Base-by-base conservation (phyloP, 441 rosid species). In the Hypseocharis bilobata region DNA sequence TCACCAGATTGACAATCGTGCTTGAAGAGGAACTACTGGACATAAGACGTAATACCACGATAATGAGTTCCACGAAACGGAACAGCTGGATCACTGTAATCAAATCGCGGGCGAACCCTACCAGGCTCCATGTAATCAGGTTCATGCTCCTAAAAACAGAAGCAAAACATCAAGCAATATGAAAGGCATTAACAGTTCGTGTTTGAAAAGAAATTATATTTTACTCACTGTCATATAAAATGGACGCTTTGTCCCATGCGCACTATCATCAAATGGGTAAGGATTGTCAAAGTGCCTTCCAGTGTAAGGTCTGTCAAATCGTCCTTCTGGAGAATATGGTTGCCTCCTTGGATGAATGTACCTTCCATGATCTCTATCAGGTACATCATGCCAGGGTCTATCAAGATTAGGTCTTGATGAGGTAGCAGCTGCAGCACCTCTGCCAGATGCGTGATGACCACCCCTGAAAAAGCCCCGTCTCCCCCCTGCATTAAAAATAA, bases 241-340 rank as follows among this genome's bases (percentile, higher is more conserved):
- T 26, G 86, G 84, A 63, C 91, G 71, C 77, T 84, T 86, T 68
- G 73, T 67, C 42, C 86, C 86, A 67, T 60, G 83, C 28, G 78
- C 64, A 51, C 64, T 56, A 55, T 79, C 86, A 59, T 76, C 77
- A 66, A 79, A 76, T 49, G 61, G 68, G 67, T 79, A 79, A 51
- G 85, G 80, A 17, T 84, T 81, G 34, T 82, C 85, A 62, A 76
- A 63, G 56, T 73, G 81, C 70, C 82, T 74, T 72, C 70, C 81
- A 26, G 44, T 52, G 58, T 69, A 80, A 55, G 73, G 75, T 75
- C 84, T 69, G 34, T 79, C 82, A 70, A 74, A 79, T 68, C 67
- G 65, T 71, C 72, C 83, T 66, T 72, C 86, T 13, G 75, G 82
- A 52, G 76, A 63, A 73, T 82, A 82, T 62, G 88, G 81, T 56